phyloP scores from a whole-genome alignment of 1,284 basidiomycete genomes.

The Stereum hirsutum region DNA sequence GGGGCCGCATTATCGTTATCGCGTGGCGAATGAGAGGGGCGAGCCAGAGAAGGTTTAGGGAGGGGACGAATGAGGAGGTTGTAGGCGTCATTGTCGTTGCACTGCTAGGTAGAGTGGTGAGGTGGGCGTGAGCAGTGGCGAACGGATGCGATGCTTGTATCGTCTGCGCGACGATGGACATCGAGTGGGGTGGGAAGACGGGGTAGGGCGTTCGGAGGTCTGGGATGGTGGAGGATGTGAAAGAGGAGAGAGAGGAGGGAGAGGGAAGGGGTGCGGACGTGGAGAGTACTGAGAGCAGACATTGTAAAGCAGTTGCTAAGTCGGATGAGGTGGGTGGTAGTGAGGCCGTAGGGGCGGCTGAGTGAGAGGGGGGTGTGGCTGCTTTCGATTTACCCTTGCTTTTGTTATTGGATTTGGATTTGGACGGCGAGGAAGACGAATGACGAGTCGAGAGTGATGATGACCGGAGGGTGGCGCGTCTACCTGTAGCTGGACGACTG shows the following conservation, averaged over 20 bases:
- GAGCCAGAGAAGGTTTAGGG: conserved; percentile 20
- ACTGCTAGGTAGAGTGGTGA: conserved; percentile 16
- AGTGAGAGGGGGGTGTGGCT: no score
- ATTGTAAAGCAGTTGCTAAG: conserved; percentile 12
- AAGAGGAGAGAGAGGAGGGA: no score
- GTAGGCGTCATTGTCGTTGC: conserved; percentile 6
- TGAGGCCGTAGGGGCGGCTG: conserved; percentile 6
- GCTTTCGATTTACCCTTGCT: no score
- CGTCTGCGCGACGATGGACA: no score
- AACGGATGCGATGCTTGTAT: no score
- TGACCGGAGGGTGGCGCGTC: no score
- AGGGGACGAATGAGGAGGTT: conserved; percentile 7
- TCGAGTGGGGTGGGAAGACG: no score
- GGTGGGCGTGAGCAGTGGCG: conserved; percentile 4
- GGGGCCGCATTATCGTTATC: conserved; percentile 11
- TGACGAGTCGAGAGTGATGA: no score
- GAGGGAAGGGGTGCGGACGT: conserved; percentile 22
- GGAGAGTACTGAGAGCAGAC: conserved; percentile 21
- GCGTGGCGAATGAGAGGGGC: conserved; percentile 14
- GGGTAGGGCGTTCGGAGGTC: no score
- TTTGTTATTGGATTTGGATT: conserved; percentile 7
- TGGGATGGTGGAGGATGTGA: no score
- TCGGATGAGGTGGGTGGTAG: conserved; percentile 9
- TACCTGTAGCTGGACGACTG: no score
- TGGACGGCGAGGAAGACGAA: conserved; percentile 13